Evolutionary conservation across 2,329 filamentous ascomycete genomes (phyloP), one percentile per base, ranked within the genome.

Genomic region (Fusarium nematophilum): DNA sequence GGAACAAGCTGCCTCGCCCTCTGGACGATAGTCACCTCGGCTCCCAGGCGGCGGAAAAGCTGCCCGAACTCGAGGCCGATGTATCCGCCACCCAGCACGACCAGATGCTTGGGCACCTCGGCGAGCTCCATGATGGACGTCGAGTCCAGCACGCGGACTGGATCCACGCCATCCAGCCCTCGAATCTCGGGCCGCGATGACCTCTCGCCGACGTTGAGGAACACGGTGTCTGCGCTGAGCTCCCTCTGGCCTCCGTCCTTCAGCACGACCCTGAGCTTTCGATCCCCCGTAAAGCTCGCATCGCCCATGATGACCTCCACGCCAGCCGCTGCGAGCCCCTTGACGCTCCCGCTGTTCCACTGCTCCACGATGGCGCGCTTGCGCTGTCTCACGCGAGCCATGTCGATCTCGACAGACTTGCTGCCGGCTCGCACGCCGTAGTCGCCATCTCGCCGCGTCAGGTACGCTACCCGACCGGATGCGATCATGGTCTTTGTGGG

Each of bases 401-500:
- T 84, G 59, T 83, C 77, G 6, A 83, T 71, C 5, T 57, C 57
- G 2, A 79, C 65, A 11, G 30, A 43, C 6, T 44, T 49, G 4
- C 69, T 57, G 40, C 69, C 68, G 15, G 66, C 38, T 21, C 72
- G 66, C 11, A 84, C 75, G 8, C 83, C 83, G 64, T 81, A 84
- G 30, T 81, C 77, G 3, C 60, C 64, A 0, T 73, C 76, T 2
- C 81, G 72, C 3, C 72, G 65, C 1, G 77, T 69, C 9, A 83
- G 56, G 62, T 84, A 79, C 3, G 82, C 82, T 3, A 78, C 76
- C 4, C 81, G 73, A 1, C 81, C 83, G 15, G 79, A 82, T 3
- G 83, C 78, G 42, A 86, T 79, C 76, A 86, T 79, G 8, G 83
- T 85, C 67, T 85, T 86, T 15, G 83, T 85, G 0, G 83, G 83